Evolutionary conservation across 2,329 filamentous ascomycete species (phyloP).

Genomic region (Talaromyces sp.): DNA sequence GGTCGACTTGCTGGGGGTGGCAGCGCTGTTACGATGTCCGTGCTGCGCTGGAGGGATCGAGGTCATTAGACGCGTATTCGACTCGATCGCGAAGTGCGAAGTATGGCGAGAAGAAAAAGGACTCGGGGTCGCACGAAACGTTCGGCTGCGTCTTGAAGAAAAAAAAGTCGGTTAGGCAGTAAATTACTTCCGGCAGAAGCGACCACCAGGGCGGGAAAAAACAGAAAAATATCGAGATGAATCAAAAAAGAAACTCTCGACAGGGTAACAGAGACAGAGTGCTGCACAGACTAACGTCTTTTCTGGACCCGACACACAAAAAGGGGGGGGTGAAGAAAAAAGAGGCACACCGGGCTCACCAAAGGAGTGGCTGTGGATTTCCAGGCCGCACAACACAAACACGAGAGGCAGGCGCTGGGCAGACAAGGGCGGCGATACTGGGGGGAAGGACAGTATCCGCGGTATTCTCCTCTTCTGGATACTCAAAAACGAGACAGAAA

Average conservation of each 20-base stretch:
- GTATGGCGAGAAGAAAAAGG: background rate
- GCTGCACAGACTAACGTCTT: background rate
- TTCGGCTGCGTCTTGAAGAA: background rate
- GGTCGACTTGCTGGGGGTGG: slow-evolving; percentile 56
- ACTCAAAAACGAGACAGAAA: background rate
- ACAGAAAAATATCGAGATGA: background rate
- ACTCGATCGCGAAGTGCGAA: background rate
- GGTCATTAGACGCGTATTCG: slow-evolving; percentile 46
- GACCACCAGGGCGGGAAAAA: background rate
- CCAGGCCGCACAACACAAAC: background rate
- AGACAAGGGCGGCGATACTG: background rate
- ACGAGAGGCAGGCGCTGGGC: background rate
- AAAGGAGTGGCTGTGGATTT: slow-evolving; percentile 2
- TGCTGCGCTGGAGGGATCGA: slow-evolving; percentile 45
- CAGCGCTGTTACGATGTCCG: slow-evolving; percentile 55
- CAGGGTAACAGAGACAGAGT: background rate
- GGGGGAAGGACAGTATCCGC: background rate
- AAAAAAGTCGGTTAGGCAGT: background rate
- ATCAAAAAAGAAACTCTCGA: background rate
- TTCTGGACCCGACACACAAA: background rate
- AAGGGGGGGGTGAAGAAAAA: background rate
- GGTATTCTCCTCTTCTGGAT: background rate
- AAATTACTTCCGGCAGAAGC: background rate
- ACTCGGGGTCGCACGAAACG: background rate
- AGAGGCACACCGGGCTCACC: background rate